Base-by-base conservation (phyloP, 345 rosid genomes). In the Streptanthus diversifolius region DNA sequence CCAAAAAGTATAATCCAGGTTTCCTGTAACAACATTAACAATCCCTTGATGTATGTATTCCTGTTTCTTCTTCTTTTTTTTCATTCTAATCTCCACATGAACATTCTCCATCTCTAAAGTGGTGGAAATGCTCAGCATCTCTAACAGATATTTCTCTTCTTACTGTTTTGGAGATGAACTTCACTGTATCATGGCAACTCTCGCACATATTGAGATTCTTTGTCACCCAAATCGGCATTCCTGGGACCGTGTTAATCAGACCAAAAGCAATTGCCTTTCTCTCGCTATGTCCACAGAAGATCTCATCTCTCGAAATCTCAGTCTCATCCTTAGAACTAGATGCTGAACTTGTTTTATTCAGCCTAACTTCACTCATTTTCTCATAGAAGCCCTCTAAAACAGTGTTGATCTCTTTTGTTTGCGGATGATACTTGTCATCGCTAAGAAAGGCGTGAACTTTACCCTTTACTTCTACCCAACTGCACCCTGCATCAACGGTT, bases 261-360 rank as follows among this genome's bases (percentile, higher is more conserved):
- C 91, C 87, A 55, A 80, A 90, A 14, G 87, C 93, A 72, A 92
- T 79, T 0, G 91, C 98, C 75, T 80, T 71, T 51, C 86, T 85
- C 85, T 92, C 98, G 75, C 98, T 92, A 55, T 90, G 98, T 52
- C 90, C 90, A 63, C 95, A 90, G 69, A 92, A 85, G 24, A 90
- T 82, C 67, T 90, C 89, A 64, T 87, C 88, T 75, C 84, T 84
- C 40, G 92, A 87, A 63, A 77, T 72, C 63, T 90, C 91, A 52
- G 66, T 75, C 65, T 88, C 83, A 64, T 80, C 81, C 40, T 51
- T 68, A 12, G 70, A 80, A 51, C 72, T 74, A 24, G 58, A 43
- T 49, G 81, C 87, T 15, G 79, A 76, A 69, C 66, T 74, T 41
- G 39, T 67, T 47, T 29, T 32, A 51, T 39, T 71, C 58, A 73